phyloP scores from a whole-genome alignment of 2,329 filamentous ascomycete species.

The Botrytis deweyae region DNA sequence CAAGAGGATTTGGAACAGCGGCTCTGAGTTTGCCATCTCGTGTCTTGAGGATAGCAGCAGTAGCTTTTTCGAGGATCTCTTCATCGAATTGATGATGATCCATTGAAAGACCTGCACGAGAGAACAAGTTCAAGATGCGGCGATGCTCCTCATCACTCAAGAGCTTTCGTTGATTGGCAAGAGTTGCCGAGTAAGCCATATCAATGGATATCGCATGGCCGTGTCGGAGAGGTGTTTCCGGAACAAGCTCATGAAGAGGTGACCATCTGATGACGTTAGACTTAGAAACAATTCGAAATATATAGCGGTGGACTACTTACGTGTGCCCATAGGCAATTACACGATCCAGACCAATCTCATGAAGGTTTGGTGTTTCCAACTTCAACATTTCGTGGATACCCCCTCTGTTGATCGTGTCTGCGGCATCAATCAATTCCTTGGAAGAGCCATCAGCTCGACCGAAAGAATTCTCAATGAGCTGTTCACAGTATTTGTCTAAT shows the following conservation, averaged over 20 bases:
- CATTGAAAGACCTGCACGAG: constrained; percentile 67
- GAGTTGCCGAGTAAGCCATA: constrained; percentile 72
- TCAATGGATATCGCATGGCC: constrained; percentile 74
- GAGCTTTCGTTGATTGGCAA: constrained; percentile 62
- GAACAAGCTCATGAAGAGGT: constrained; percentile 68
- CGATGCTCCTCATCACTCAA: constrained; percentile 60
- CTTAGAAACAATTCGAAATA: no score
- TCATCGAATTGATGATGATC: constrained; percentile 69
- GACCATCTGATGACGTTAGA: constrained; percentile 48
- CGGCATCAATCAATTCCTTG: constrained; percentile 56
- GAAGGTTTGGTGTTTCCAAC: constrained; percentile 70
- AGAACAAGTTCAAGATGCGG: constrained; percentile 66
- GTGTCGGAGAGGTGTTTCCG: constrained; percentile 66
- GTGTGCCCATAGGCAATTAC: constrained; percentile 75
- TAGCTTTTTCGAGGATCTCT: constrained; percentile 62
- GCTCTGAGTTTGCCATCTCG: constrained; percentile 67
- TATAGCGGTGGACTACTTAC: constrained; percentile 39
- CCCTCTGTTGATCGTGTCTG: constrained; percentile 66
- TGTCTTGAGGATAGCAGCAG: constrained; percentile 68
- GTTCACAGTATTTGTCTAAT: constrained; percentile 67
- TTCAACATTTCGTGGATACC: constrained; percentile 73
- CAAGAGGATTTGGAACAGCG: constrained; percentile 67
- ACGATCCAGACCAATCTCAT: constrained; percentile 64
- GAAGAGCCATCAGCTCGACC: constrained; percentile 58
- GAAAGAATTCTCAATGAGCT: constrained; percentile 64